phyloP scores from a whole-genome alignment of 208 protist species.

The Histomonas meleagridis region DNA sequence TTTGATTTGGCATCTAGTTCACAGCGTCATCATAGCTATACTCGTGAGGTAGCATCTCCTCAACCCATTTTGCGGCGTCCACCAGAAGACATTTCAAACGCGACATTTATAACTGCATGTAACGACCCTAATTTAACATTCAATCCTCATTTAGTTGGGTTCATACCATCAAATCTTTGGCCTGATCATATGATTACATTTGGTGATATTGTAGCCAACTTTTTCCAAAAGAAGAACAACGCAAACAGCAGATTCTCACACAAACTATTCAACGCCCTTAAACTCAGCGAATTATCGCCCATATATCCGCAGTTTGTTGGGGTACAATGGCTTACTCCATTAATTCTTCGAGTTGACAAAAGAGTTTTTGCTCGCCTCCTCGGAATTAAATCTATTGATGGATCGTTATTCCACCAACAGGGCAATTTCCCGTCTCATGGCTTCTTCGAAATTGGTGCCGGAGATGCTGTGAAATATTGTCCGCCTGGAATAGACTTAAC shows the following conservation, averaged over 20 bases:
- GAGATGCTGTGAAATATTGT: not conserved
- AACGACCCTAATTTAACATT: not conserved
- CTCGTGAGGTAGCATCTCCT: not conserved
- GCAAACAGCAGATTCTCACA: constrained; percentile 13
- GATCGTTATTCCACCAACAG: not conserved
- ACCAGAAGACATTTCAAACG: not conserved
- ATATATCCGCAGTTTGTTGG: not conserved
- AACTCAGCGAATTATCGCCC: not conserved
- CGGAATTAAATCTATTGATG: constrained; percentile 34
- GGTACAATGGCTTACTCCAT: not conserved
- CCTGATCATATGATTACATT: not conserved
- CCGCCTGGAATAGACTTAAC: not conserved
- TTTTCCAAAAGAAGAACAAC: constrained; percentile 15
- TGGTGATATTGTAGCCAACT: not conserved
- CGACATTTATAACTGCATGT: not conserved
- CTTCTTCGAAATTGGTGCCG: constrained; percentile 7
- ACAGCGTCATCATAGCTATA: too few species aligned
- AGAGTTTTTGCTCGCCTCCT: not conserved
- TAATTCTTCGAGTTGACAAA: constrained; percentile 8
- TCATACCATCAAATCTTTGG: not conserved
- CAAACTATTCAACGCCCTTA: not conserved
- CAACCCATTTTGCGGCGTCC: not conserved
- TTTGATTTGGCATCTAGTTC: not conserved
- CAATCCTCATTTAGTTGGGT: not conserved
- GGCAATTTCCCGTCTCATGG: constrained; percentile 25